Evolutionary conservation across 495 filamentous ascomycete genomes (phyloP).

Genomic region (Hypoxylon lenormandii): DNA sequence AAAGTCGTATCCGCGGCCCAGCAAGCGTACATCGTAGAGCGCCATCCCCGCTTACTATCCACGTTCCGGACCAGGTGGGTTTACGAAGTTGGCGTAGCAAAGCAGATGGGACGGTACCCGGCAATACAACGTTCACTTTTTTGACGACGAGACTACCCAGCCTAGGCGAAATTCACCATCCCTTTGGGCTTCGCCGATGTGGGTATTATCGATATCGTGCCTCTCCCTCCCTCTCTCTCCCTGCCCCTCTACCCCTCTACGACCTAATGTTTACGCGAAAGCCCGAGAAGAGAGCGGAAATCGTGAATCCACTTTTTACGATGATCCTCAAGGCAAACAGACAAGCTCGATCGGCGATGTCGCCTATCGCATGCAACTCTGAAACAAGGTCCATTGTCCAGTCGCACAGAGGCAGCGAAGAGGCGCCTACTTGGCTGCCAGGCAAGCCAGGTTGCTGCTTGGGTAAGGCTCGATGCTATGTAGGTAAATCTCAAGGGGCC

Average conservation of each 20-base stretch:
- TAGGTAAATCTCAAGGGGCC: background rate
- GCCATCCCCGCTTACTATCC: conserved; percentile 44
- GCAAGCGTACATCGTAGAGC: conserved; percentile 13
- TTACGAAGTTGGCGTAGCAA: conserved; percentile 32
- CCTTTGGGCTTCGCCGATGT: conserved; percentile 33
- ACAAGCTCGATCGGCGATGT: conserved; percentile 35
- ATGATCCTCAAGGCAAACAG: conserved; percentile 41
- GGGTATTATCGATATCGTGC: conserved; percentile 30
- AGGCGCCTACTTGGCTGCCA: conserved; percentile 23
- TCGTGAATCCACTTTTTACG: conserved; percentile 34
- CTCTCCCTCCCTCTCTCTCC: background rate
- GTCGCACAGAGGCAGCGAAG: conserved; percentile 26
- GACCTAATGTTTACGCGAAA: conserved; percentile 8
- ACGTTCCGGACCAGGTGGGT: conserved; percentile 37
- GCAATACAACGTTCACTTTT: conserved; percentile 46
- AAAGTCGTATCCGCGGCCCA: conserved; percentile 27
- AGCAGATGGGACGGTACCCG: conserved; percentile 33
- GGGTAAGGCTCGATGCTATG: background rate
- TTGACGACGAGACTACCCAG: conserved; percentile 28
- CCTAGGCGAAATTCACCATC: conserved; percentile 24
- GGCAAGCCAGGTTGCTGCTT: too few species aligned
- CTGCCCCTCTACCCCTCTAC: too few species aligned
- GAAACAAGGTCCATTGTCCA: conserved; percentile 30
- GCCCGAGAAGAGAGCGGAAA: conserved; percentile 25
- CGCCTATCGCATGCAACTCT: conserved; percentile 38